These are phyloP conservation scores for Blepharisma undulans DNA, from an alignment of 169 alveolate species.

Conservation along the genomic window DNA sequence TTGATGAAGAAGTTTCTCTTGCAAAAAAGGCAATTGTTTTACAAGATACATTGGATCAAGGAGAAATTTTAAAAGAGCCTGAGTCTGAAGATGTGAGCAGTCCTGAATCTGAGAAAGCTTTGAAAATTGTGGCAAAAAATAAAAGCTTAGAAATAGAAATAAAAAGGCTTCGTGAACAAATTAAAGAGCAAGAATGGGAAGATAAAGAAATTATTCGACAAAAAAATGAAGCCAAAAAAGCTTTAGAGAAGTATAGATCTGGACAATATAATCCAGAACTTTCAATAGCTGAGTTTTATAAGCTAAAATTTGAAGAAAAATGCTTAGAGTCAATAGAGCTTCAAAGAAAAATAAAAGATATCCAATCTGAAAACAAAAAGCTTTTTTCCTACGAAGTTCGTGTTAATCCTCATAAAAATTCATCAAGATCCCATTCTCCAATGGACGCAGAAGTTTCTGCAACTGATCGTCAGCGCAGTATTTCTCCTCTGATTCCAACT, in stretches of 20 bases:
- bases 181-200: neutral
- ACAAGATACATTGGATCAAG: neutral
- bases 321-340: neutral
- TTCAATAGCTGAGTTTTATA: neutral
- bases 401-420: neutral
- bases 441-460: neutral
- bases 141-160: neutral
- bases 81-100: neutral
- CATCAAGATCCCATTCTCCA: neutral
- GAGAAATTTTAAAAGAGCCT: neutral
- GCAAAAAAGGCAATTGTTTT: neutral
- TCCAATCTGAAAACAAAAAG: neutral
- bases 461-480: neutral
- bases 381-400: neutral
- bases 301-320: constrained; percentile 16
- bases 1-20: neutral
- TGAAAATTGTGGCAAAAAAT: neutral
- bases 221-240: neutral
- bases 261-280: neutral
- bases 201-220: neutral
- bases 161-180: neutral
- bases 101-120: neutral
- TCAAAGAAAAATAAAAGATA: neutral
- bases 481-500: neutral
- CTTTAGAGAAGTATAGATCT: neutral